Evolutionary conservation across 805 yeast genomes (phyloP).

Genomic region (Ogataea populi-albae): DNA sequence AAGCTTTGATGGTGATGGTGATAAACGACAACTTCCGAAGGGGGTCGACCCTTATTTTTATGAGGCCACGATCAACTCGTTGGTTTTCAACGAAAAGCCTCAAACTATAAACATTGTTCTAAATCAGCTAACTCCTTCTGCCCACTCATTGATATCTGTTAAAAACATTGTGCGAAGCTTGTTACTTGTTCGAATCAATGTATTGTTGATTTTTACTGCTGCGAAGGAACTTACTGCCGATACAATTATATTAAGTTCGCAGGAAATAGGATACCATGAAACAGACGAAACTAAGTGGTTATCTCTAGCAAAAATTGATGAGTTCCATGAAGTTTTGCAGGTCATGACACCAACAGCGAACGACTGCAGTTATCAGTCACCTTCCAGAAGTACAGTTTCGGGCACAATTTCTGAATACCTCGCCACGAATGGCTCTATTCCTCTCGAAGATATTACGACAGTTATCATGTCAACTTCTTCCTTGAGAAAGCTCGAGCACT

Average conservation of each 20-base stretch:
- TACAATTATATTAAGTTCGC: slow-evolving; percentile 13
- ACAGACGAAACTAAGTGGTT: slow-evolving; percentile 8
- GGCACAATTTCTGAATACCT: slow-evolving; percentile 2
- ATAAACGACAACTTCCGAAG: slow-evolving; percentile 11
- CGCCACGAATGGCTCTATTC: slow-evolving; percentile 1
- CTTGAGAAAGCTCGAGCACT: slow-evolving; percentile 12
- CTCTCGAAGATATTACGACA: slow-evolving; percentile 17
- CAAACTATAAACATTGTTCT: slow-evolving; percentile 25
- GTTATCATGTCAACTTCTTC: slow-evolving; percentile 28
- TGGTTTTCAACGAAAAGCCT: slow-evolving; percentile 27
- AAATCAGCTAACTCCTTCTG: slow-evolving; percentile 25
- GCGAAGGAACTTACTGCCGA: slow-evolving; percentile 11
- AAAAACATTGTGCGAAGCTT: slow-evolving; percentile 31
- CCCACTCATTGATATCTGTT: slow-evolving; percentile 22
- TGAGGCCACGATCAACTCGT: slow-evolving; percentile 27
- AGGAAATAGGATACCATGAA: slow-evolving; percentile 11
- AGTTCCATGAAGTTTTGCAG: slow-evolving; percentile 13
- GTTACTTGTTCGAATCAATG: slow-evolving; percentile 28
- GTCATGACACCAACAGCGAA: slow-evolving; percentile 13
- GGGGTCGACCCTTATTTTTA: slow-evolving; percentile 32
- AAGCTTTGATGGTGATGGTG: slow-evolving; percentile 4
- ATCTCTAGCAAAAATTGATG: slow-evolving; percentile 15
- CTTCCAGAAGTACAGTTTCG: neutral
- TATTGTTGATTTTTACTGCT: slow-evolving; percentile 24
- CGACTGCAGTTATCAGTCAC: neutral